Percentiles rank a stretch among this genome's conserved stretches.
Conservation (phyloP, 225 moss, liverwort and hornwort genomes). For the Climacium dendroides region DNA sequence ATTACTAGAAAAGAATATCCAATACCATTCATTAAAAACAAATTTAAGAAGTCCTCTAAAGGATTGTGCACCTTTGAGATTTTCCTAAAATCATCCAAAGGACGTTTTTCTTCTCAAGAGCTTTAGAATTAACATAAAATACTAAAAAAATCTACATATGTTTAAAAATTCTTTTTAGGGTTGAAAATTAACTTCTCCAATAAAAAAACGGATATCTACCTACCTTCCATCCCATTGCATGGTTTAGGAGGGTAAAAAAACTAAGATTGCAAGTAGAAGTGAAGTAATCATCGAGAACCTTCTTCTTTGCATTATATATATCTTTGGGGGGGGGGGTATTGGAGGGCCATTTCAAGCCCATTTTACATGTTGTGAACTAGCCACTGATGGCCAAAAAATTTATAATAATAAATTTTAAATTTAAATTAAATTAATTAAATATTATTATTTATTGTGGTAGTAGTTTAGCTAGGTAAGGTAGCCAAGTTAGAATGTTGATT, state of each 20-base stretch:
- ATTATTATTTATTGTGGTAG: too few species aligned
- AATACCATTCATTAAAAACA: not conserved
- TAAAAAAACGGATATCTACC: not conserved
- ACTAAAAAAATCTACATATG: not conserved
- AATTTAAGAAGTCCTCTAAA: not conserved
- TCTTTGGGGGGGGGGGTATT: too few species aligned
- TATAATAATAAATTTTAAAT: too few species aligned
- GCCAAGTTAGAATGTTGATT: too few species aligned
- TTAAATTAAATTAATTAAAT: too few species aligned
- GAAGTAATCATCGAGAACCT: not conserved
- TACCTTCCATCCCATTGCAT: not conserved
- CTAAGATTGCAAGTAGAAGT: accelerated
- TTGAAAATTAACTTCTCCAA: not conserved
- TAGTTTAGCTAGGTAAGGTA: too few species aligned
- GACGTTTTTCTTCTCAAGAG: accelerated
- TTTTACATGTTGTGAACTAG: too few species aligned
- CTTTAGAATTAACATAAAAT: not conserved
- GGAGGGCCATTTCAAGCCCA: too few species aligned
- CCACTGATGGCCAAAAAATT: too few species aligned
- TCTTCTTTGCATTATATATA: too few species aligned
- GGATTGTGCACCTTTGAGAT: not conserved
- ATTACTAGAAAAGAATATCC: not conserved
- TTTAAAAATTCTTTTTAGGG: not conserved
- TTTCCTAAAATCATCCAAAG: not conserved
- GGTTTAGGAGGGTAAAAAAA: accelerated